Percentiles rank a stretch among this genome's conserved stretches.
These are phyloP conservation scores for Coccomyxa sp. DNA, from an alignment of 139 green algal genomes.

Conservation along the genomic window DNA sequence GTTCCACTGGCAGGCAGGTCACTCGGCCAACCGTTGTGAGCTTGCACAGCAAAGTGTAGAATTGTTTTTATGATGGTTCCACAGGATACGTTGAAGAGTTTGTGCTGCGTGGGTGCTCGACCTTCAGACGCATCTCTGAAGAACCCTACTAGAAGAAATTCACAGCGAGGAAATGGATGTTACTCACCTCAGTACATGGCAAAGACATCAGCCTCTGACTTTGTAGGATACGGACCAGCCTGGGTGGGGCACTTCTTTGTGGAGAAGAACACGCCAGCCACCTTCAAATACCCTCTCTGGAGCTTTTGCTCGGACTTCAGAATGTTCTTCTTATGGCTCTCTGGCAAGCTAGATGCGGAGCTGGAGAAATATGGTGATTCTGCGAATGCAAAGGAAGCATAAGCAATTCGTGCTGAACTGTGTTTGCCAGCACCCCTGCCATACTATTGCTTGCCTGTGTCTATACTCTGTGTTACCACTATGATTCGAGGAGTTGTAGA, in stretches of 20 bases:
- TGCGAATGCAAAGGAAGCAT: neutral
- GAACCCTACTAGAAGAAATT: too few relatives aligned
- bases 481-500: too few relatives aligned
- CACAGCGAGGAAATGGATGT: too few relatives aligned
- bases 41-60: neutral
- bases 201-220: neutral
- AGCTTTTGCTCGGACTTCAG: neutral
- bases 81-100: neutral
- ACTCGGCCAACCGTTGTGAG: too few relatives aligned
- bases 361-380: neutral
- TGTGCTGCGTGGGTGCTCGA: neutral
- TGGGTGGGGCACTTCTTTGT: neutral
- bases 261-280: conserved; percentile 8
- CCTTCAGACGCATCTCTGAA: neutral
- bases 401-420: neutral
- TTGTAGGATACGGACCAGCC: conserved; percentile 3
- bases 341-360: neutral
- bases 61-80: neutral
- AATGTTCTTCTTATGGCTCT: neutral
- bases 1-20: neutral
- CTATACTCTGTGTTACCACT: too few relatives aligned
- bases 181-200: neutral
- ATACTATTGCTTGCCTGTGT: neutral
- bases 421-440: neutral
- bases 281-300: neutral